phyloP scores from a whole-genome alignment of 441 rosid species.

The Capsella rubella region DNA sequence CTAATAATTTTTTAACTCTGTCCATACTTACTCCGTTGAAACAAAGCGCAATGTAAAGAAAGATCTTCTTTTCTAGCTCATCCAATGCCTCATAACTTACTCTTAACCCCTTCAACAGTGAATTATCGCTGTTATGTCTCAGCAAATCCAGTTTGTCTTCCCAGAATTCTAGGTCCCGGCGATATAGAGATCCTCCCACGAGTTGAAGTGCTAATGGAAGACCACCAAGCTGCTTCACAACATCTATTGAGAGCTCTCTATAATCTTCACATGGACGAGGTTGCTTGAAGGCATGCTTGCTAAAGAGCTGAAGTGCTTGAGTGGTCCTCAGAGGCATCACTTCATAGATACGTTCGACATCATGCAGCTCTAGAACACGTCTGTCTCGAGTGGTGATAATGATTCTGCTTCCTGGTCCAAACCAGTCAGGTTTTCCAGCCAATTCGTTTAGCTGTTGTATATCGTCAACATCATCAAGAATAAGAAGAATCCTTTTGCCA shows the following conservation, averaged over 20 bases:
- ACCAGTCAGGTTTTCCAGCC: constrained; percentile 38
- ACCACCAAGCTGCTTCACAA: constrained; percentile 42
- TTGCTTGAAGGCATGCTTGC: constrained; percentile 39
- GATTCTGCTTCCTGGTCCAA: constrained; percentile 47
- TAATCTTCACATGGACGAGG: constrained; percentile 23
- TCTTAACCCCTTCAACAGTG: constrained; percentile 41
- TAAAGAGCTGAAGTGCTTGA: constrained; percentile 45
- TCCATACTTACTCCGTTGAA: constrained; percentile 38
- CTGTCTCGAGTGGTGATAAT: constrained; percentile 47
- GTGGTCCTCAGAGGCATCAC: constrained; percentile 12
- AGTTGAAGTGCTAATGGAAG: constrained; percentile 48
- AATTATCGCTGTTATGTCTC: constrained; percentile 40
- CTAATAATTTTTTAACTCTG: constrained; percentile 32
- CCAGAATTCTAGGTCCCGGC: constrained; percentile 43
- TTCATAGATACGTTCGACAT: constrained; percentile 24
- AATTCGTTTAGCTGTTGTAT: constrained; percentile 40
- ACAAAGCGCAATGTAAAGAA: constrained; percentile 54
- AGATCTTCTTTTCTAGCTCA: constrained; percentile 36
- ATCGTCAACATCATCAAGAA: constrained; percentile 51
- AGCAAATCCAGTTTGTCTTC: constrained; percentile 48
- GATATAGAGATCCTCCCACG: constrained; percentile 41
- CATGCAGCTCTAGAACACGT: constrained; percentile 16
- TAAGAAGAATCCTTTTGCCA: constrained; percentile 45
- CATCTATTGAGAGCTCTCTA: constrained; percentile 1
- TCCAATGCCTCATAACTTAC: constrained; percentile 48